These are phyloP conservation scores for Pseudopithomyces chartarum DNA, from an alignment of 2,329 filamentous ascomycete genomes.

Conservation along the genomic window DNA sequence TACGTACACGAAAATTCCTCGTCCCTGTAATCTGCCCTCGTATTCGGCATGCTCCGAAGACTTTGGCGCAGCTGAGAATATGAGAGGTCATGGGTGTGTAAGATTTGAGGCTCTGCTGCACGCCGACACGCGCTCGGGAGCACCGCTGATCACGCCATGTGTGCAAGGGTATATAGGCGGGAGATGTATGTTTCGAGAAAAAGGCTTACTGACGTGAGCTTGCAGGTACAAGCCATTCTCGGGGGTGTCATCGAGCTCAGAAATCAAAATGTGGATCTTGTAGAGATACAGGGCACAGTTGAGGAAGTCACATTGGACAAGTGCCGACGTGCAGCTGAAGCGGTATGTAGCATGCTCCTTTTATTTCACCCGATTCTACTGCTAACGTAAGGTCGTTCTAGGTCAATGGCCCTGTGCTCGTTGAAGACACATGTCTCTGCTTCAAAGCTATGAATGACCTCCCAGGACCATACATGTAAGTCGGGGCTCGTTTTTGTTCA, in stretches of 20 bases:
- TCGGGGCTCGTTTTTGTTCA: slow-evolving; percentile 14
- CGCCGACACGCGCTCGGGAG: not conserved
- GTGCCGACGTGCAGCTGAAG: slow-evolving; percentile 78
- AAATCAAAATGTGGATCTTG: slow-evolving; percentile 76
- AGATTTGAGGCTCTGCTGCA: slow-evolving; percentile 9
- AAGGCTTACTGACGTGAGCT: not conserved
- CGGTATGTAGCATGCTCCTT: slow-evolving; percentile 56
- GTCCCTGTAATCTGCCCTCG: not conserved
- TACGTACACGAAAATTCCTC: slow-evolving; percentile 8
- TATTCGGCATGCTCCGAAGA: slow-evolving; percentile 5
- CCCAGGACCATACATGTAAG: slow-evolving; percentile 93
- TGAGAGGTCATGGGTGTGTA: not conserved
- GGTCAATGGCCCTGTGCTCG: slow-evolving; percentile 85
- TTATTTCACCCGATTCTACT: not conserved
- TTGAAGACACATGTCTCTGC: slow-evolving; percentile 94
- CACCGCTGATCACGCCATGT: slow-evolving; percentile 3
- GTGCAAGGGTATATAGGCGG: not conserved
- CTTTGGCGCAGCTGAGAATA: not conserved
- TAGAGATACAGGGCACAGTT: slow-evolving; percentile 89
- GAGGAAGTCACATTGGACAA: slow-evolving; percentile 92
- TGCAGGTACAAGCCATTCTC: slow-evolving; percentile 77
- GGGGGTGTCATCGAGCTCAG: slow-evolving; percentile 71
- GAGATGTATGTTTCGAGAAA: not conserved
- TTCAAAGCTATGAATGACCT: slow-evolving; percentile 90
- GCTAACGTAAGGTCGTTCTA: slow-evolving; percentile 42